Evolutionary conservation across 306 rosid genomes (phyloP).

Genomic region (Pachyrhizus erosus): DNA sequence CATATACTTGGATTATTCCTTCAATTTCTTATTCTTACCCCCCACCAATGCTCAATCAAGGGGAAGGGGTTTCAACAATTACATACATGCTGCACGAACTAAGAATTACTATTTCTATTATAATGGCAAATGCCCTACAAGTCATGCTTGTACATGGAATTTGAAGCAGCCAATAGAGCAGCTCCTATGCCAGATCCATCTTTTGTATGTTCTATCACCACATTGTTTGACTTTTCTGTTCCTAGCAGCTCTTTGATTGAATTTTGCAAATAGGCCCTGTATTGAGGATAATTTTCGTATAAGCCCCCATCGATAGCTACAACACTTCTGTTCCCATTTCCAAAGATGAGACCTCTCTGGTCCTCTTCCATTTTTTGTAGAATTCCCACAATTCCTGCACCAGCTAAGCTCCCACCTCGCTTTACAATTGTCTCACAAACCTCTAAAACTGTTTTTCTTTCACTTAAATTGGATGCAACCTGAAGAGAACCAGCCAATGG

Average conservation of each 20-base stretch:
- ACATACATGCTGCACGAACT: conserved; percentile 17
- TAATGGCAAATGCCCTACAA: conserved; percentile 32
- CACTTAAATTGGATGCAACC: conserved; percentile 70
- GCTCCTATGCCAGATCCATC: conserved; percentile 98
- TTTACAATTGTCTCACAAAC: conserved; percentile 83
- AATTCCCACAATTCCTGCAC: conserved; percentile 94
- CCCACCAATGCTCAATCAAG: not conserved
- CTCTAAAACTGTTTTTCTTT: conserved; percentile 74
- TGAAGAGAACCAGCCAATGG: conserved; percentile 26
- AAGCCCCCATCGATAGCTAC: conserved; percentile 97
- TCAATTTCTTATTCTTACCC: conserved; percentile 31
- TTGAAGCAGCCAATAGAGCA: conserved; percentile 94
- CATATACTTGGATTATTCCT: not conserved
- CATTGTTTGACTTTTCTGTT: conserved; percentile 59
- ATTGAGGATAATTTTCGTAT: conserved; percentile 84
- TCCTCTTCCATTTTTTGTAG: conserved; percentile 89
- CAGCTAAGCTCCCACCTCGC: conserved; percentile 93
- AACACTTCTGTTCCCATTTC: conserved; percentile 74
- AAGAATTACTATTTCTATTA: not conserved
- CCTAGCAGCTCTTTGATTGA: conserved; percentile 77
- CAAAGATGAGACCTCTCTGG: conserved; percentile 55
- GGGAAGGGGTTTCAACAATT: conserved; percentile 5
- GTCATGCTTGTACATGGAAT: conserved; percentile 65
- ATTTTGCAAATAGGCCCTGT: conserved; percentile 63
- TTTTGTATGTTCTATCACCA: conserved; percentile 73